These are phyloP conservation scores for Colletotrichum graminicola DNA, from an alignment of 2,329 filamentous ascomycete genomes.

Conservation along the genomic window DNA sequence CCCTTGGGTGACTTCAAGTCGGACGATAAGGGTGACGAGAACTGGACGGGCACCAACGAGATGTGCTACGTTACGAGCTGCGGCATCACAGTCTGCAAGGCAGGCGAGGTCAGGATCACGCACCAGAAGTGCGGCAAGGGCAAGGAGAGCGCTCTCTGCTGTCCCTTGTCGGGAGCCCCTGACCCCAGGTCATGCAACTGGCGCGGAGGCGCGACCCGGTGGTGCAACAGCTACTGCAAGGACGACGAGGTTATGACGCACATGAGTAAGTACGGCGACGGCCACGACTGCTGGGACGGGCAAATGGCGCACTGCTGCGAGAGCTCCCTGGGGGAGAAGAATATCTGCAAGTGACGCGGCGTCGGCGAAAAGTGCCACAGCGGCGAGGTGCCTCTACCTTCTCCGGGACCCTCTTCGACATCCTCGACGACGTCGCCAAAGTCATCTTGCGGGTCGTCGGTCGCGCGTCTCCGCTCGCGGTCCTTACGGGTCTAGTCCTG, in stretches of 20 bases:
- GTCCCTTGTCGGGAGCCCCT: slow-evolving; percentile 49
- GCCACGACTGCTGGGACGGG: slow-evolving; percentile 48
- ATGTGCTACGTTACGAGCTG: slow-evolving; percentile 50
- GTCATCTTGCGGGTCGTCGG: slow-evolving; percentile 15
- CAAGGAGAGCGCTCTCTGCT: slow-evolving; percentile 49
- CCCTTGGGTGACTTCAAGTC: slow-evolving; percentile 18
- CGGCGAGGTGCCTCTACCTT: slow-evolving; percentile 45
- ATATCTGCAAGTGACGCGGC: slow-evolving; percentile 46
- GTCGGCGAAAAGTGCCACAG: slow-evolving; percentile 43
- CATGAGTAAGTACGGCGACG: slow-evolving; percentile 47
- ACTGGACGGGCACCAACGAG: slow-evolving; percentile 29
- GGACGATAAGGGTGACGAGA: slow-evolving; percentile 21
- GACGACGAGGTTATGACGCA: slow-evolving; percentile 50
- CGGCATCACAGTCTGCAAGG: slow-evolving; percentile 46
- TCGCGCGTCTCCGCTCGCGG: slow-evolving; percentile 6
- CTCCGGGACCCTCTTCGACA: slow-evolving; percentile 43
- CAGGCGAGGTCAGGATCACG: slow-evolving; percentile 48
- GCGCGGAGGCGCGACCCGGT: slow-evolving; percentile 46
- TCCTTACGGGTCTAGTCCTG: slow-evolving; percentile 26
- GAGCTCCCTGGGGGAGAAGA: slow-evolving; percentile 42
- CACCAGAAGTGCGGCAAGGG: slow-evolving; percentile 47
- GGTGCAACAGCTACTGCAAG: slow-evolving; percentile 52
- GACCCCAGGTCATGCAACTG: slow-evolving; percentile 49
- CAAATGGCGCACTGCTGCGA: slow-evolving; percentile 50
- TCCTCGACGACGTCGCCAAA: slow-evolving; percentile 17